A percentile compares a stretch with the other conserved stretches of the same genome.
phyloP scores from a whole-genome alignment of 495 filamentous ascomycete genomes.

The Astrothelium macrocarpum region DNA sequence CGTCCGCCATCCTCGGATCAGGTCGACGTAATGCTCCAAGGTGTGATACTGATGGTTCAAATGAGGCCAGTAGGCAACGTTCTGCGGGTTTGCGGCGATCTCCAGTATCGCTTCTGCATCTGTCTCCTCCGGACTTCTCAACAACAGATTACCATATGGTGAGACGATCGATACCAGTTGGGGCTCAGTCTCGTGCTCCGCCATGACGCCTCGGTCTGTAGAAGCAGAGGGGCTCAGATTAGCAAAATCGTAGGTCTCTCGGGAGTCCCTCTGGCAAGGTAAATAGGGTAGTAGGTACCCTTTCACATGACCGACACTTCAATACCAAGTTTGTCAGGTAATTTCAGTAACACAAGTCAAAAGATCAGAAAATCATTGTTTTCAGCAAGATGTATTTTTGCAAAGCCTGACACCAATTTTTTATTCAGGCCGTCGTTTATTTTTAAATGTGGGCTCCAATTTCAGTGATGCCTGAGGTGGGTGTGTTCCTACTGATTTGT shows the following conservation, averaged over 20 bases:
- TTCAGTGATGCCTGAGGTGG: too few species aligned
- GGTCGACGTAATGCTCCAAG: not conserved
- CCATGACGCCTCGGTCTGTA: not conserved
- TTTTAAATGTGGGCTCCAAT: too few species aligned
- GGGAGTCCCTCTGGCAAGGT: not conserved
- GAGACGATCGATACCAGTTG: not conserved
- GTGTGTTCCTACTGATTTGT: not conserved
- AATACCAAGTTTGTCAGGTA: too few species aligned
- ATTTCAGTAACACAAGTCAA: too few species aligned
- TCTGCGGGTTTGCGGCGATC: not conserved
- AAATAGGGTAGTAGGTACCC: not conserved
- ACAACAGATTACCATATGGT: not conserved
- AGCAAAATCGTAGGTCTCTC: not conserved
- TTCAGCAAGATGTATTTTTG: too few species aligned
- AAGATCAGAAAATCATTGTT: too few species aligned
- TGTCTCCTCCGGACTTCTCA: not conserved
- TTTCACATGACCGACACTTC: not conserved
- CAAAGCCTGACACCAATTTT: too few species aligned
- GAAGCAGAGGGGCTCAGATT: not conserved
- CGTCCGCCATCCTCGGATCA: not conserved
- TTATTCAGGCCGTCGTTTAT: too few species aligned
- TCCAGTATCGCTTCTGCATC: not conserved
- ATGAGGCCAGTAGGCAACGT: constrained; percentile 3
- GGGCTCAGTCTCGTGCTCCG: not conserved
- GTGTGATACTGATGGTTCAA: not conserved